Percentiles rank a stretch among this genome's conserved stretches.
phyloP scores from a whole-genome alignment of 768 basidiomycete species.

The Boletus reticulatus region DNA sequence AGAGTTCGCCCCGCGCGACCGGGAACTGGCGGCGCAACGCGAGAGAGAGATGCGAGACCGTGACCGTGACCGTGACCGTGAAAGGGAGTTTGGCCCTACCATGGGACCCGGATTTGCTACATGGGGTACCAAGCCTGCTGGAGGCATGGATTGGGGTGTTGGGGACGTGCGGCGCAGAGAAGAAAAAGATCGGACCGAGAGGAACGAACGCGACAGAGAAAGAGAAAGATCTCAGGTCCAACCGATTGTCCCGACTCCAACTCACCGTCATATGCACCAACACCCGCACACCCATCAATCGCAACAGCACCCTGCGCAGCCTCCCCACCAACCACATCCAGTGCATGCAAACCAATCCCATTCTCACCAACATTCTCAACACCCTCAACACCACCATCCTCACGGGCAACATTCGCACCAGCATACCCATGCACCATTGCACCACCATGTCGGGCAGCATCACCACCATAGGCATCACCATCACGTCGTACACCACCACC shows the following conservation, averaged over 20 bases:
- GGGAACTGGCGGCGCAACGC: slow-evolving; percentile 19
- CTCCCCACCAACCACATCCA: slow-evolving; percentile 25
- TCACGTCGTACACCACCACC: slow-evolving; percentile 50
- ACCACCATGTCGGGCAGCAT: slow-evolving; percentile 47
- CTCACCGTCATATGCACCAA: slow-evolving; percentile 34
- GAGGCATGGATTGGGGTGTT: slow-evolving; percentile 30
- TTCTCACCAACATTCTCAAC: slow-evolving; percentile 34
- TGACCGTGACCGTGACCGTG: slow-evolving; percentile 20
- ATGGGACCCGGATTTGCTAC: slow-evolving; percentile 20
- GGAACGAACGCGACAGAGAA: slow-evolving; percentile 28
- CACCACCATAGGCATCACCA: slow-evolving; percentile 45
- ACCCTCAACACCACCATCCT: slow-evolving; percentile 21
- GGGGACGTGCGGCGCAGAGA: slow-evolving; percentile 38
- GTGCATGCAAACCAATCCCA: slow-evolving; percentile 30
- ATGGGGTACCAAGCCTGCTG: slow-evolving; percentile 34
- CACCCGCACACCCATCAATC: slow-evolving; percentile 36
- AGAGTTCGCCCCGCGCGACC: slow-evolving; percentile 21
- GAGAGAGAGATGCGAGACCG: slow-evolving; percentile 25
- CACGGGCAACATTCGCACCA: slow-evolving; percentile 33
- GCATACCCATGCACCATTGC: slow-evolving; percentile 39
- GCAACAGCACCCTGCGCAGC: slow-evolving; percentile 21
- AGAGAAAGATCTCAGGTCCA: slow-evolving; percentile 31
- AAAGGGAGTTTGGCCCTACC: slow-evolving; percentile 26
- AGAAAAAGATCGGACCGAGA: slow-evolving; percentile 27
- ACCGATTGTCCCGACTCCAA: slow-evolving; percentile 17